A percentile compares a stretch with the other conserved stretches of the same genome.
Evolutionary conservation across 2,329 filamentous ascomycete species (phyloP).

Genomic region (Trichoderma sp.): DNA sequence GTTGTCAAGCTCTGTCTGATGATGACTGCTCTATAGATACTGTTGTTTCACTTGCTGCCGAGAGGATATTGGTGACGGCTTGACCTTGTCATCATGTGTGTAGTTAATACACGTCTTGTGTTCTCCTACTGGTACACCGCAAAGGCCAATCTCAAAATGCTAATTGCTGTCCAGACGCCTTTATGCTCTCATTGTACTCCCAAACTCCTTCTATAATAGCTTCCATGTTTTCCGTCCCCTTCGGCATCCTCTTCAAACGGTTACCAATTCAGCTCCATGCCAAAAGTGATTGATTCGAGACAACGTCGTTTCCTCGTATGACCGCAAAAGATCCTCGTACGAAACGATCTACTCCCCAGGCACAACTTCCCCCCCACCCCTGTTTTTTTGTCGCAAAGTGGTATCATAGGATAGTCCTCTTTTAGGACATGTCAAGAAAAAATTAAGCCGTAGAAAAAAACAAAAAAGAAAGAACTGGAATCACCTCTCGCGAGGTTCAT

Average conservation of each 20-base stretch:
- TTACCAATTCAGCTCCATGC: neutral
- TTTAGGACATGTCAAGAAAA: neutral
- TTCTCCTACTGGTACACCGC: too few species aligned
- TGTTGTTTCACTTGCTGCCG: too few species aligned
- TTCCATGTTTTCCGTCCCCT: neutral
- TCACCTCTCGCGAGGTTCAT: neutral
- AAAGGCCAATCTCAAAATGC: too few species aligned
- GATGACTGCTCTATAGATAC: too few species aligned
- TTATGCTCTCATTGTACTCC: neutral
- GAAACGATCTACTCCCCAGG: neutral
- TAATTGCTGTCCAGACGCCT: too few species aligned
- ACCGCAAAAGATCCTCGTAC: neutral
- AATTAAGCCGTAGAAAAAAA: neutral
- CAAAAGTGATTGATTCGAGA: neutral
- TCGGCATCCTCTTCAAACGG: neutral
- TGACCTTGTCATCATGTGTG: too few species aligned
- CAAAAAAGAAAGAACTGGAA: neutral
- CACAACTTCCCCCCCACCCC: neutral
- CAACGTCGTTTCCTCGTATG: neutral
- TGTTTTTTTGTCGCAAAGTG: slow-evolving; percentile 7
- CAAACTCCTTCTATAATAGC: neutral
- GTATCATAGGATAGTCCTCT: slow-evolving; percentile 12
- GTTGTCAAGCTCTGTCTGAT: too few species aligned
- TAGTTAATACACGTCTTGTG: too few species aligned
- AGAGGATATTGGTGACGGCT: too few species aligned